Percentiles rank a stretch among this genome's conserved stretches.
Conservation (phyloP, 2,329 filamentous ascomycete genomes). For the Ophiostoma himal-ulmi region DNA sequence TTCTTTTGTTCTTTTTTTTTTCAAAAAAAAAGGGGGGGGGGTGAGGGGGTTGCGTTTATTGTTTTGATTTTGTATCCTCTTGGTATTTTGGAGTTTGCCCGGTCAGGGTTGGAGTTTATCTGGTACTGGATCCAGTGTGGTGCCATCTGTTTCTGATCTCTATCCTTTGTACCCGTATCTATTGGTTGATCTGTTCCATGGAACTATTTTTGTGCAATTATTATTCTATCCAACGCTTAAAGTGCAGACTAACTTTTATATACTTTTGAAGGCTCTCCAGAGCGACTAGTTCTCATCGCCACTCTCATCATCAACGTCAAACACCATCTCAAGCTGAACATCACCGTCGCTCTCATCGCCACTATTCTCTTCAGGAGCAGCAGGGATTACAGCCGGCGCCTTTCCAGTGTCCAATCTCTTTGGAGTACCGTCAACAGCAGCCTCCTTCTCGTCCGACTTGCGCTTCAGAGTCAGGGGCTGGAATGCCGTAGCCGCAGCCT, state of each 20-base stretch:
- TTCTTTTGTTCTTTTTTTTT: neutral
- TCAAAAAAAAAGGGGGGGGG: no score
- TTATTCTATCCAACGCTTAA: neutral
- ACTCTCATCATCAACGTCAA: conserved; percentile 44
- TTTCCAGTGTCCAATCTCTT: conserved; percentile 27
- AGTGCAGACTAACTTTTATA: neutral
- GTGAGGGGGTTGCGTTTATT: no score
- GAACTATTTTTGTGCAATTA: neutral
- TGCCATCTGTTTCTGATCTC: neutral
- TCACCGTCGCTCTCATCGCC: conserved; percentile 47
- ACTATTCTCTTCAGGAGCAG: conserved; percentile 32
- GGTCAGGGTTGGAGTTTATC: neutral
- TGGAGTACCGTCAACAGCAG: conserved; percentile 27
- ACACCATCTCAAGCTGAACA: conserved; percentile 54
- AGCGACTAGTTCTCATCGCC: conserved; percentile 31
- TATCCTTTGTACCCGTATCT: neutral
- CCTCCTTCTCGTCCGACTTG: conserved; percentile 40
- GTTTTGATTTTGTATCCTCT: neutral
- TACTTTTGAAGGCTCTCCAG: neutral
- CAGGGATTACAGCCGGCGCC: conserved; percentile 27
- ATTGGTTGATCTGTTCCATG: neutral
- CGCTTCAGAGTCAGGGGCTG: conserved; percentile 35
- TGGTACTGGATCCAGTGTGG: neutral
- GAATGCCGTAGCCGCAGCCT: conserved; percentile 15
- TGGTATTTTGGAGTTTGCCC: neutral